Base-by-base conservation (phyloP, 78 protist genomes). In the Parvularia atlantis region DNA sequence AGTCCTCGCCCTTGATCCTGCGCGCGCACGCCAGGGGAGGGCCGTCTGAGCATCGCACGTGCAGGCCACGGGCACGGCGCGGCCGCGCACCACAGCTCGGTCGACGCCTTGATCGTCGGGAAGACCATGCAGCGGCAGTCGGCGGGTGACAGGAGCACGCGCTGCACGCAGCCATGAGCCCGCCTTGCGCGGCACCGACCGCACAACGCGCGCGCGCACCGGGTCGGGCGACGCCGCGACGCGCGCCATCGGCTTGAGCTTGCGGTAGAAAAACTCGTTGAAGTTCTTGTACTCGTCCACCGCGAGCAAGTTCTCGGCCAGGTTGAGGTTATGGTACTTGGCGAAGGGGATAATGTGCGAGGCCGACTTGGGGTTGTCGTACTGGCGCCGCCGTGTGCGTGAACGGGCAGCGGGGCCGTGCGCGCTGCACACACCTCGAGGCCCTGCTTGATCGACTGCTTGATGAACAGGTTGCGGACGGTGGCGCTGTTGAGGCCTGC, bases 191-290 rank as follows among this genome's bases (percentile, higher is more conserved):
- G n/a, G n/a, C n/a, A 20, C 17, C 17, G 36, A 17, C 40, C 17
- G 31, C n/a, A n/a, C n/a, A n/a, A n/a, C n/a, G n/a, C n/a, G n/a
- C n/a, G n/a, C n/a, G n/a, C n/a, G 40, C 58, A 69, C n/a, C n/a
- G n/a, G n/a, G n/a, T n/a, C 75, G 26, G 74, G 63, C 26, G 19
- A 77, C 50, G 43, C 67, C 13, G 82, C 66, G 1, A 82, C 86
- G 57, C 91, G 77, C 7, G 85, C 83, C 20, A 71, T 62, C 37
- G 83, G 80, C 62, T 75, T 75, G 30, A 87, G 46, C 19, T 78
- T 66, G 40, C 91, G 66, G 52, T 69, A 76, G 62, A 87, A 87
- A 59, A 87, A 87, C 58, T 77, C 88, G 63, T 87, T 87, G 66
- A 87, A 87, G 26, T 44, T 81, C 10, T 56, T 36, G 53, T 67